phyloP scores from a whole-genome alignment of 202 grass and related monocot species.

The Carex arenaria region DNA sequence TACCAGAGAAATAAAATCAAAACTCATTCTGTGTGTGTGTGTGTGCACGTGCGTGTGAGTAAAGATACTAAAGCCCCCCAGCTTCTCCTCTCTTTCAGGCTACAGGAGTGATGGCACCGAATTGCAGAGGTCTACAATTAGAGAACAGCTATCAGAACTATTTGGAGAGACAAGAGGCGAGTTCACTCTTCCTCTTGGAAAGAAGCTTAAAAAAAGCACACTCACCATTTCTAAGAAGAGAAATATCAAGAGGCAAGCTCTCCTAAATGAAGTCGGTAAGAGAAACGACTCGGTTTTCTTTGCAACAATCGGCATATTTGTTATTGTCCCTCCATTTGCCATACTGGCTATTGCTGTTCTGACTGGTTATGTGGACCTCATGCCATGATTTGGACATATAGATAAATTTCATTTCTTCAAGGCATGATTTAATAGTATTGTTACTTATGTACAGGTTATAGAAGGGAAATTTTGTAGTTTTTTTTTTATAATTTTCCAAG shows the following conservation, averaged over 20 bases:
- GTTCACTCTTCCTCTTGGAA: constrained; percentile 70
- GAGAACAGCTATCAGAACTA: constrained; percentile 52
- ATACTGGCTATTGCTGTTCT: constrained; percentile 66
- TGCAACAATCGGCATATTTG: constrained; percentile 57
- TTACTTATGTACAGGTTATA: constrained; percentile 8
- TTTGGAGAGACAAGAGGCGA: constrained; percentile 40
- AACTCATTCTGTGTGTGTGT: not conserved
- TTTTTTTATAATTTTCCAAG: not conserved
- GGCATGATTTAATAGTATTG: not conserved
- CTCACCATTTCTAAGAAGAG: constrained; percentile 67
- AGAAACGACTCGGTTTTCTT: constrained; percentile 85
- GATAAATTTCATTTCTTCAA: not conserved
- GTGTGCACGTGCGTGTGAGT: not conserved
- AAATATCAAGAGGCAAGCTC: constrained; percentile 81
- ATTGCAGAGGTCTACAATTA: constrained; percentile 30
- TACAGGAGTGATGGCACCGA: constrained; percentile 1
- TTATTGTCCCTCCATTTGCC: constrained; percentile 60
- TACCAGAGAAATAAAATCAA: not conserved
- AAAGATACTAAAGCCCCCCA: not conserved
- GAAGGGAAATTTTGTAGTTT: constrained; percentile 13
- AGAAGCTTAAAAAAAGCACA: constrained; percentile 53
- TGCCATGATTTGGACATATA: constrained; percentile 38
- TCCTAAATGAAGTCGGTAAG: constrained; percentile 59
- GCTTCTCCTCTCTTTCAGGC: constrained; percentile 3
- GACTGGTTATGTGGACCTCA: constrained; percentile 74